These are phyloP conservation scores for Suillus placidus DNA, from an alignment of 768 basidiomycete genomes.

Conservation along the genomic window DNA sequence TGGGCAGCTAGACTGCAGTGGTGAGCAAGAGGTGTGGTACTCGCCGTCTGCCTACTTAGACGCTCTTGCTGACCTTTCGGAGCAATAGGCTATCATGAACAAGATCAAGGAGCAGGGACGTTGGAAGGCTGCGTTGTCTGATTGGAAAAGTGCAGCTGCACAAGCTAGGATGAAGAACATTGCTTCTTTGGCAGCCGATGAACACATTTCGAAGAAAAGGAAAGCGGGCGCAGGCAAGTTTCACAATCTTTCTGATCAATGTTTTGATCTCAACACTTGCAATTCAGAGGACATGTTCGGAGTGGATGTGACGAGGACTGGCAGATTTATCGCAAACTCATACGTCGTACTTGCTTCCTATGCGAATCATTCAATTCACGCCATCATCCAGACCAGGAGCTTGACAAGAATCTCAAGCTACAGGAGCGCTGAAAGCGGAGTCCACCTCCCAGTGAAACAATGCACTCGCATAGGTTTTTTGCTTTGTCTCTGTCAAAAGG, in stretches of 20 bases:
- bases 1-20: conserved; percentile 78
- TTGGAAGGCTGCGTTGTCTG: conserved; percentile 77
- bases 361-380: neutral
- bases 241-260: neutral
- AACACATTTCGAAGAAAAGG: conserved; percentile 77
- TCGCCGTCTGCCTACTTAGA: neutral
- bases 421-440: no score
- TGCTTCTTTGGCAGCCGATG: conserved; percentile 87
- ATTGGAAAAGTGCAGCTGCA: conserved; percentile 92
- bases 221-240: conserved; percentile 76
- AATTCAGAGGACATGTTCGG: conserved; percentile 87
- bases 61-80: neutral
- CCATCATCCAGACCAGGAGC: no score
- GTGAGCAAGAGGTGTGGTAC: conserved; percentile 77
- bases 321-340: conserved; percentile 97
- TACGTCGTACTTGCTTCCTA: conserved; percentile 38
- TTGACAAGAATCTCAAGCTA: no score
- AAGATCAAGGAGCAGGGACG: conserved; percentile 85
- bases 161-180: conserved; percentile 97
- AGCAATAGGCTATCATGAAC: conserved; percentile 66
- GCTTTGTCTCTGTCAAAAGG: conserved; percentile 85
- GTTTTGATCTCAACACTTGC: conserved; percentile 12
- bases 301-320: conserved; percentile 93
- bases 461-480: conserved; percentile 64
- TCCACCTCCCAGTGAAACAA: conserved; percentile 40